Conservation (phyloP, 352 stramenopile genomes). For the Lagenidium sp. region DNA sequence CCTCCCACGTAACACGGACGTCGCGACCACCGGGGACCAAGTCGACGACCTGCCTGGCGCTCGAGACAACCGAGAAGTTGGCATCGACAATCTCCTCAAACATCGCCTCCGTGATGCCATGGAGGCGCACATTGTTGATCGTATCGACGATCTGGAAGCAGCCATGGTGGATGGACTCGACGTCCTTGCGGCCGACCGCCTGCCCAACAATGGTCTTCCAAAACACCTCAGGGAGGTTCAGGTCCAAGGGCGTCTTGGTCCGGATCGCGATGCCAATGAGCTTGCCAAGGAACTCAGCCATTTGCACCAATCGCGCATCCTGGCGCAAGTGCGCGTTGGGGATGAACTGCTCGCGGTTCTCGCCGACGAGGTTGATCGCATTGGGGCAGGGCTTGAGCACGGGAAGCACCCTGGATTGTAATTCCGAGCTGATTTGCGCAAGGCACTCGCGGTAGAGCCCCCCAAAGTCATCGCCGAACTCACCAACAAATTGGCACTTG, state of each 20-base stretch:
- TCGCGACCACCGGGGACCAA: constrained; percentile 69
- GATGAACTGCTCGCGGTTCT: constrained; percentile 86
- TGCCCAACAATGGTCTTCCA: constrained; percentile 91
- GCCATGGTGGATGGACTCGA: constrained; percentile 73
- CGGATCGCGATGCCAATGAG: constrained; percentile 91
- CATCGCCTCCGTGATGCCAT: constrained; percentile 75
- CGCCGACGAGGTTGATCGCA: constrained; percentile 62
- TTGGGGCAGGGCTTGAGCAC: constrained; percentile 89
- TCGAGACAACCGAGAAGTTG: constrained; percentile 84
- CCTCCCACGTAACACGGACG: constrained; percentile 86
- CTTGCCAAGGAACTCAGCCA: constrained; percentile 93
- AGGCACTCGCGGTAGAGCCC: constrained; percentile 87
- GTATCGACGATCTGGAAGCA: constrained; percentile 87
- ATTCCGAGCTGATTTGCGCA: constrained; percentile 79
- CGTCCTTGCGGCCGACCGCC: constrained; percentile 62
- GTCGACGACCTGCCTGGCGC: constrained; percentile 67
- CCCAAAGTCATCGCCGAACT: constrained; percentile 88
- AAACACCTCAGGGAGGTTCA: constrained; percentile 88
- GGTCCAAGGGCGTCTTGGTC: constrained; percentile 88
- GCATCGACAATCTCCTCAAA: constrained; percentile 90
- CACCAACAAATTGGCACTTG: constrained; percentile 88
- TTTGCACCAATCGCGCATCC: constrained; percentile 53
- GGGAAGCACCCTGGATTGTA: constrained; percentile 77
- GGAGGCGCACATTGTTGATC: constrained; percentile 69
- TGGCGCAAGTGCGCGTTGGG: constrained; percentile 53